Conservation (phyloP, 1,284 basidiomycete genomes). For the Cerioporus squamosus region DNA sequence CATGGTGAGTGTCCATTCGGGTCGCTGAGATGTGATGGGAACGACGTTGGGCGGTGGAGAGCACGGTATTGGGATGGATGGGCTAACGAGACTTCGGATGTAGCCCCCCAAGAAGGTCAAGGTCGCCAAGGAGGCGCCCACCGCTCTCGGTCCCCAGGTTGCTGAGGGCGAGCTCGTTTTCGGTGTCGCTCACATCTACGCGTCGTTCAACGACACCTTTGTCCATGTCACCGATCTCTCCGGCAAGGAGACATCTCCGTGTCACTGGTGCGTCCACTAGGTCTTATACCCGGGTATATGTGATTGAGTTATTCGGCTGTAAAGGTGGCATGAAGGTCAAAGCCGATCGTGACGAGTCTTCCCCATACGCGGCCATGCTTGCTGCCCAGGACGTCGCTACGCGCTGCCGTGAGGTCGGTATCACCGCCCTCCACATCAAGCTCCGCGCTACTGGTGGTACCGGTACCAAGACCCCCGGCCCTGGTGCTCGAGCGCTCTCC, state of each 20-base stretch:
- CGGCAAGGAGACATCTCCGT: slow-evolving; percentile 99
- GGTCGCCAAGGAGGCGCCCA: slow-evolving; percentile 80
- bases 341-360: slow-evolving; percentile 99
- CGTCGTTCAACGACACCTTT: slow-evolving; percentile 99
- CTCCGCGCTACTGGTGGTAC: slow-evolving; percentile 98
- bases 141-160: slow-evolving; percentile 92
- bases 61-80: slow-evolving; percentile 39
- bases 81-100: slow-evolving; percentile 45
- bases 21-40: background rate
- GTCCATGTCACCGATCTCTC: slow-evolving; percentile 99
- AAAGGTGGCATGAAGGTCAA: slow-evolving; percentile 99
- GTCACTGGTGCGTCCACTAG: slow-evolving; percentile 80
- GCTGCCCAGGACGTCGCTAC: slow-evolving; percentile 96
- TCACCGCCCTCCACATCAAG: slow-evolving; percentile 98
- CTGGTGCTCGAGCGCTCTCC: slow-evolving; percentile 97
- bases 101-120: slow-evolving; percentile 83
- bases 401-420: slow-evolving; percentile 98
- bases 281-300: background rate
- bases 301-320: background rate
- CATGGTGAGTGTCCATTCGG: slow-evolving; percentile 30
- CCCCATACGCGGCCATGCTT: slow-evolving; percentile 99
- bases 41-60: background rate
- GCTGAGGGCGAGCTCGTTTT: slow-evolving; percentile 95
- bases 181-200: slow-evolving; percentile 96
- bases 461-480: slow-evolving; percentile 98